Conservation (phyloP, 2,329 filamentous ascomycete genomes). For the Phialophora tarda region DNA sequence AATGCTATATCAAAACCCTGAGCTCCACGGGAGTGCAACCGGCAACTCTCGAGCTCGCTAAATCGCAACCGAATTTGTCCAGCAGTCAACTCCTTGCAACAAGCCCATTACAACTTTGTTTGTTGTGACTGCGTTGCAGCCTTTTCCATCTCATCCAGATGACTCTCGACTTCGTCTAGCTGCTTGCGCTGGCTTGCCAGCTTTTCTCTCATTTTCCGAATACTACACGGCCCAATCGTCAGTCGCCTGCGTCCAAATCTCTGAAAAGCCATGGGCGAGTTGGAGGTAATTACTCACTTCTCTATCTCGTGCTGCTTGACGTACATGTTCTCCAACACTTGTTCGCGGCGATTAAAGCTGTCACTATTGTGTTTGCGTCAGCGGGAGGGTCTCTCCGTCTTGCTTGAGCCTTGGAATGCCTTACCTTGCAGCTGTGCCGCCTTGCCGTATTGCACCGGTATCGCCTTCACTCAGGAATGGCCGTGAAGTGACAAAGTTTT, state of each 20-base stretch:
- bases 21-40: neutral
- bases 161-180: slow-evolving; percentile 34
- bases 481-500: slow-evolving; percentile 29
- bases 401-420: neutral
- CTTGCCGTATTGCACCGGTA: slow-evolving; percentile 29
- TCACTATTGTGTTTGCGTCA: slow-evolving; percentile 24
- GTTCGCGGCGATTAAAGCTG: slow-evolving; percentile 34
- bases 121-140: slow-evolving; percentile 23
- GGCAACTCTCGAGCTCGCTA: neutral
- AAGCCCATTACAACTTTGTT: slow-evolving; percentile 17
- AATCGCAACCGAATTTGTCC: neutral
- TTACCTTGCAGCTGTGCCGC: slow-evolving; percentile 33
- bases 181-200: slow-evolving; percentile 32
- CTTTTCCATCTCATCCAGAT: slow-evolving; percentile 36
- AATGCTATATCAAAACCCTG: neutral
- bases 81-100: neutral
- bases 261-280: neutral
- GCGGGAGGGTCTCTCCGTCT: neutral
- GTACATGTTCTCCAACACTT: slow-evolving; percentile 36
- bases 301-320: slow-evolving; percentile 37
- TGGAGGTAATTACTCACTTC: slow-evolving; percentile 28
- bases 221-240: slow-evolving; percentile 22
- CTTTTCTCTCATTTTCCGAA: slow-evolving; percentile 35
- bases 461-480: slow-evolving; percentile 30
- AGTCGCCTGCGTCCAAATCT: neutral